Conservation (phyloP, 2,329 filamentous ascomycete species). For the Xylaria sp. region DNA sequence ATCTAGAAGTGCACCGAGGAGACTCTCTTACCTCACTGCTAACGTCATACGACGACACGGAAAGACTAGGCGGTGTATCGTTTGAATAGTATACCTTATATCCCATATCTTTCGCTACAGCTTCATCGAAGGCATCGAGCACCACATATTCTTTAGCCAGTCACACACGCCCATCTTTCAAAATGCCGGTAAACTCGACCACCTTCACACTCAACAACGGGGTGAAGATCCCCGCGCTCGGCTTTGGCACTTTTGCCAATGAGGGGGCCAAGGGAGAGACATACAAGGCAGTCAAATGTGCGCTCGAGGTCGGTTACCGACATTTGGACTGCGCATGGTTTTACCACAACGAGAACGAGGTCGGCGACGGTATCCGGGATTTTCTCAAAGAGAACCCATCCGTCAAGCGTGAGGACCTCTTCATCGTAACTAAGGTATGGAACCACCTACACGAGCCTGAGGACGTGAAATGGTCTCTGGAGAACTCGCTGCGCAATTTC, state of each 20-base stretch:
- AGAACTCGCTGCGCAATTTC: conserved; percentile 58
- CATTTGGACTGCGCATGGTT: conserved; percentile 72
- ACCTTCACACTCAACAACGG: conserved; percentile 55
- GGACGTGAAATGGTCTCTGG: conserved; percentile 61
- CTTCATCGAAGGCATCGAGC: background rate
- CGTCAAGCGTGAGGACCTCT: conserved; percentile 58
- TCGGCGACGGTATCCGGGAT: conserved; percentile 61
- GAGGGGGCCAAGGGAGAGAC: conserved; percentile 66
- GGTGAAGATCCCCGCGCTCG: conserved; percentile 65
- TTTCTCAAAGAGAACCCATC: conserved; percentile 48
- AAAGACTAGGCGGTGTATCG: background rate
- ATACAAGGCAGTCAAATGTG: conserved; percentile 67
- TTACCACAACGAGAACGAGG: conserved; percentile 71
- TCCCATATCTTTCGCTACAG: background rate
- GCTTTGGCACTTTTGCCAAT: conserved; percentile 71
- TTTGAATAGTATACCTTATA: background rate
- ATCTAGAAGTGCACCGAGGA: conserved; percentile 1
- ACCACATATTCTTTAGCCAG: background rate
- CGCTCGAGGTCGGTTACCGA: conserved; percentile 67
- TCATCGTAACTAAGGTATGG: conserved; percentile 71
- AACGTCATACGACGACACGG: conserved; percentile 14
- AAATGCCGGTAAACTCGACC: conserved; percentile 35
- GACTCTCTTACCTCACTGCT: background rate
- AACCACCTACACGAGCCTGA: conserved; percentile 68
- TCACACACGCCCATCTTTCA: conserved; percentile 4